Conservation (phyloP, 108 stramenopile species). For the Cyclostephanos invisitatus region DNA sequence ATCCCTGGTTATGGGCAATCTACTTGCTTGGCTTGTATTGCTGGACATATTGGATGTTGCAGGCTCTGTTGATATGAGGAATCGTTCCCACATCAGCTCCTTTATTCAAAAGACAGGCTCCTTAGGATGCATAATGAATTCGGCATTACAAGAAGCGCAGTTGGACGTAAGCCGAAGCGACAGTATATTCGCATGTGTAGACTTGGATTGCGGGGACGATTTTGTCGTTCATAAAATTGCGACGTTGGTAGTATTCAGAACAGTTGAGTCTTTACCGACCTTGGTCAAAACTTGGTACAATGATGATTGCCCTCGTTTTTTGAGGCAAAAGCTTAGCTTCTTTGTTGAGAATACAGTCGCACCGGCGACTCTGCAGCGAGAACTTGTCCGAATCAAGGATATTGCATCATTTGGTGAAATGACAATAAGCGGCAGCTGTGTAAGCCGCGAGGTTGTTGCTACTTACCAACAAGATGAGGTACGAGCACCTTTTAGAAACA, state of each 20-base stretch:
- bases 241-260: constrained; percentile 64
- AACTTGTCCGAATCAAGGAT: constrained; percentile 65
- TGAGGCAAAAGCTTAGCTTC: constrained; percentile 46
- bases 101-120: constrained; percentile 54
- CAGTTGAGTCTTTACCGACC: constrained; percentile 74
- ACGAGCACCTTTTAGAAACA: constrained; percentile 10
- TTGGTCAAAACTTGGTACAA: constrained; percentile 83
- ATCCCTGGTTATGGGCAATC: constrained; percentile 36
- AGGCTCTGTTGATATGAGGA: constrained; percentile 55
- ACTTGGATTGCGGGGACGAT: constrained; percentile 17
- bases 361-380: constrained; percentile 67
- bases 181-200: constrained; percentile 37
- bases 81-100: constrained; percentile 63
- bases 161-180: constrained; percentile 39
- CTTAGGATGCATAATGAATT: constrained; percentile 51
- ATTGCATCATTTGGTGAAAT: constrained; percentile 73
- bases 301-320: constrained; percentile 68
- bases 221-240: constrained; percentile 56
- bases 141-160: constrained; percentile 56
- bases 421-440: constrained; percentile 68
- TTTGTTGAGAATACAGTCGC: constrained; percentile 78
- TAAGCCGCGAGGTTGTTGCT: constrained; percentile 77
- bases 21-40: constrained; percentile 67
- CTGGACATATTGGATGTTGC: constrained; percentile 60
- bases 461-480: constrained; percentile 86